Percentiles rank a stretch among this genome's conserved stretches.
Evolutionary conservation across 441 rosid species (phyloP).

Genomic region (Macaranga tanarius): DNA sequence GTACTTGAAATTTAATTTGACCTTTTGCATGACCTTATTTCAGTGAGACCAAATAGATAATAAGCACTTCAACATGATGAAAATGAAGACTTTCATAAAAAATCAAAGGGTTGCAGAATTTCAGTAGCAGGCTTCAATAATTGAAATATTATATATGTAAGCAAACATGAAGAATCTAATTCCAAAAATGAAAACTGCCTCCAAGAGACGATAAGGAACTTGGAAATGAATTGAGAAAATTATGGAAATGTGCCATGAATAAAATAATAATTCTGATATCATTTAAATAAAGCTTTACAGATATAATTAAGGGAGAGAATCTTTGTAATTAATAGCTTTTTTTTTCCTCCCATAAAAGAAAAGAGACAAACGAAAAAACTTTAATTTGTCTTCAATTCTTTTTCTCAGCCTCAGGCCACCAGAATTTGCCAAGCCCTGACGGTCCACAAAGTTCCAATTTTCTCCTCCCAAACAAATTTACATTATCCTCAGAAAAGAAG

Average conservation of each 20-base stretch:
- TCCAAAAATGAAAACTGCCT: not conserved
- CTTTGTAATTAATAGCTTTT: slow-evolving; percentile 26
- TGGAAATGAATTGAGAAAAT: not conserved
- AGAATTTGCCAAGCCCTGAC: slow-evolving; percentile 23
- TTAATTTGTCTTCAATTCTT: slow-evolving; percentile 8
- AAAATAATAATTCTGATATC: slow-evolving; percentile 16
- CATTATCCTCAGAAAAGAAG: slow-evolving; percentile 32
- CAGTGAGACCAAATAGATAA: not conserved
- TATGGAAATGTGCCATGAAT: slow-evolving; percentile 6
- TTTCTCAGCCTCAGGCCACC: slow-evolving; percentile 6
- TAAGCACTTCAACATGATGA: not conserved
- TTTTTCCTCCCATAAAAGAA: slow-evolving; percentile 18
- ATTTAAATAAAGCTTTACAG: slow-evolving; percentile 32
- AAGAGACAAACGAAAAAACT: slow-evolving; percentile 19
- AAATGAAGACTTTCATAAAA: not conserved
- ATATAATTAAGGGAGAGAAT: slow-evolving; percentile 31
- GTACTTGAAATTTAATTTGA: not conserved
- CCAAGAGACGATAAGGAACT: not conserved
- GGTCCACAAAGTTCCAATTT: slow-evolving; percentile 11
- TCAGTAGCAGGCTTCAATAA: not conserved
- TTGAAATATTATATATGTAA: no score
- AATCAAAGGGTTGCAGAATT: not conserved
- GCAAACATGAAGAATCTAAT: not conserved
- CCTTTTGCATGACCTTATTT: not conserved
- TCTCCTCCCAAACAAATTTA: slow-evolving; percentile 27